Evolutionary conservation across 1,284 basidiomycete genomes (phyloP), one percentile per base, ranked within the genome.

Genomic region (Microstroma glucosiphilum): DNA sequence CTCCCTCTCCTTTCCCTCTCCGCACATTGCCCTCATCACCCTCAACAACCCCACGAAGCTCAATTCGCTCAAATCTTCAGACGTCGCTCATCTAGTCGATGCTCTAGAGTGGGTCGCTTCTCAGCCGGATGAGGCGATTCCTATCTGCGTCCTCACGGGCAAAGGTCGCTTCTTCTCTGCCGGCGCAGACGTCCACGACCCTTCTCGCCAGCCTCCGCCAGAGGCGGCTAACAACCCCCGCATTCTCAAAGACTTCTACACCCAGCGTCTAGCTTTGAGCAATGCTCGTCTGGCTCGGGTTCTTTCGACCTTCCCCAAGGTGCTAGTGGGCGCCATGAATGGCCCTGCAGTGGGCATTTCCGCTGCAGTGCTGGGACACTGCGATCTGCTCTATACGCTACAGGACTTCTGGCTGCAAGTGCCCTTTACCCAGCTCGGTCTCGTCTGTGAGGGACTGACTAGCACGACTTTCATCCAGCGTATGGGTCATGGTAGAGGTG

Each of bases 261-360:
- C 26, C 2, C 26, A 21, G 1, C 56, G 68, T 0, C 57, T 67
- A 0, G 56, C 61, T 0, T 40, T 51, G 1, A 62, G 63, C 1
- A 67, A 71, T 21, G 64, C 65, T 4, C 61, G 61, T 17, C 56
- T 71, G 6, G 64, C 65, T 0, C 19, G 62, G 9, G 68, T 64
- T 30, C 42, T 71, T 13, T 37, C 61, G 8, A 59, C 40, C 7
- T 68, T 68, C 41, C 61, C 66, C 17, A 71, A 71, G 59, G 56
- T 73, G 21, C 30, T 73, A 4, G 69, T 73, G 43, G 71, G 66
- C 25, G 71, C 70, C 1, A 57, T 73, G 37, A 73, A 73, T 57
- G 71, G 70, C 7, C 71, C 71, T 0, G 66, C 68, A 3, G 71
- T 73, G 1, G 71, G 71, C 3, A 57, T 73, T 51, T 55, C 48